These are phyloP conservation scores for Pyrenochaeta sp. DNA, from an alignment of 2,329 filamentous ascomycete species.

Conservation along the genomic window DNA sequence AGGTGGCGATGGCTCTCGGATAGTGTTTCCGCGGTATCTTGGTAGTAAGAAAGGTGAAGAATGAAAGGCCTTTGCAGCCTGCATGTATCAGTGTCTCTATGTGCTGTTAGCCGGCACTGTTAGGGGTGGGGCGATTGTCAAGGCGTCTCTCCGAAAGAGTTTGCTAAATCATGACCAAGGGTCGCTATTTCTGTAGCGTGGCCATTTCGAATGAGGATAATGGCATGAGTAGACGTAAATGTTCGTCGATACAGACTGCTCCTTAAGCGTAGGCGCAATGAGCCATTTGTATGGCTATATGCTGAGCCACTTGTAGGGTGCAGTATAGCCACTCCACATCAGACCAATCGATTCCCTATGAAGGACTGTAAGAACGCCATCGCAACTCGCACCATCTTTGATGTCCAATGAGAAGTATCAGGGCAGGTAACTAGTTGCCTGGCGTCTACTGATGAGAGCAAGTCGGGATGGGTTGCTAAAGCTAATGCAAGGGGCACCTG, in stretches of 20 bases:
- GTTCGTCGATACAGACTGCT: not conserved
- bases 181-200: not conserved
- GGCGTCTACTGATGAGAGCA: not conserved
- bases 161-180: not conserved
- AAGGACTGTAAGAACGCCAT: slow-evolving; percentile 2
- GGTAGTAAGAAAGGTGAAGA: too few relatives aligned
- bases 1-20: not conserved
- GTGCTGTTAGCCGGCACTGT: not conserved
- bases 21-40: not conserved
- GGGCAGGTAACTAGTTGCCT: not conserved
- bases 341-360: not conserved
- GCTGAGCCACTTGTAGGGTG: not conserved
- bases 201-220: slow-evolving; percentile 1
- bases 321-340: not conserved
- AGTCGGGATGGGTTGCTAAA: not conserved
- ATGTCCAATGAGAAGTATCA: not conserved
- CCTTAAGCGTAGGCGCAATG: not conserved
- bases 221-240: not conserved
- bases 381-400: not conserved
- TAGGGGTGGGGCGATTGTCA: not conserved
- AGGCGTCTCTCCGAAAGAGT: not conserved
- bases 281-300: not conserved
- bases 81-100: too few relatives aligned
- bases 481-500: slow-evolving; percentile 8
- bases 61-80: too few relatives aligned